Conservation (phyloP, 2,329 filamentous ascomycete species). For the Ophiostoma sp. region DNA sequence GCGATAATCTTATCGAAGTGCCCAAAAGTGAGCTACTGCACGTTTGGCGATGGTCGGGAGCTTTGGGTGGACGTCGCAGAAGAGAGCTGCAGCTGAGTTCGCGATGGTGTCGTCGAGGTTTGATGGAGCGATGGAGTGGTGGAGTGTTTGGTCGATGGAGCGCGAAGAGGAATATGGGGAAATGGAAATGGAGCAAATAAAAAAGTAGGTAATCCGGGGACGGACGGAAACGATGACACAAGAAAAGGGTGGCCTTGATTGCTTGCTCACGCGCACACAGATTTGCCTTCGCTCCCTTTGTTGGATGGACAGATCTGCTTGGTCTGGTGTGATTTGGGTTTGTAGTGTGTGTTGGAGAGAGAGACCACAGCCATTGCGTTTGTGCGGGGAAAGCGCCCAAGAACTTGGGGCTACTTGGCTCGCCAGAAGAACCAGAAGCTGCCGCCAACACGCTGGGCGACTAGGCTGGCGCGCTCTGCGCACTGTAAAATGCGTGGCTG, state of each 20-base stretch:
- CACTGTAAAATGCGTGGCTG: conserved; percentile 7
- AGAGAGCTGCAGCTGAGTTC: neutral
- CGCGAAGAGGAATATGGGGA: neutral
- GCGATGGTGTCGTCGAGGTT: neutral
- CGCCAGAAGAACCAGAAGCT: neutral
- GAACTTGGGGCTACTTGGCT: neutral
- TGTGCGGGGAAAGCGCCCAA: conserved; percentile 1
- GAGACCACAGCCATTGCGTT: neutral
- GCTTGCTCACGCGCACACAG: conserved; percentile 15
- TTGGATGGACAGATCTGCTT: conserved; percentile 9
- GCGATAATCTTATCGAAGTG: neutral
- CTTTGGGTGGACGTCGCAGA: neutral
- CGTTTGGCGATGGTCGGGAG: neutral
- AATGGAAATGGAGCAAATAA: neutral
- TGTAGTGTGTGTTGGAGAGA: neutral
- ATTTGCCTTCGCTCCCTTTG: conserved; percentile 14
- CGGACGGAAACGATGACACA: conserved; percentile 10
- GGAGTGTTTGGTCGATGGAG: neutral
- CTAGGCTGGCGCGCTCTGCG: neutral
- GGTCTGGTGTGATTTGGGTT: neutral
- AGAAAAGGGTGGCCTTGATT: neutral
- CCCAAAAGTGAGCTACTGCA: neutral
- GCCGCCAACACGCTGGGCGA: neutral
- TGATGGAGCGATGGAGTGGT: neutral
- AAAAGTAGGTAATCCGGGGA: neutral